These are phyloP conservation scores for Aegle marmelos DNA, from an alignment of 345 rosid species.

Conservation along the genomic window DNA sequence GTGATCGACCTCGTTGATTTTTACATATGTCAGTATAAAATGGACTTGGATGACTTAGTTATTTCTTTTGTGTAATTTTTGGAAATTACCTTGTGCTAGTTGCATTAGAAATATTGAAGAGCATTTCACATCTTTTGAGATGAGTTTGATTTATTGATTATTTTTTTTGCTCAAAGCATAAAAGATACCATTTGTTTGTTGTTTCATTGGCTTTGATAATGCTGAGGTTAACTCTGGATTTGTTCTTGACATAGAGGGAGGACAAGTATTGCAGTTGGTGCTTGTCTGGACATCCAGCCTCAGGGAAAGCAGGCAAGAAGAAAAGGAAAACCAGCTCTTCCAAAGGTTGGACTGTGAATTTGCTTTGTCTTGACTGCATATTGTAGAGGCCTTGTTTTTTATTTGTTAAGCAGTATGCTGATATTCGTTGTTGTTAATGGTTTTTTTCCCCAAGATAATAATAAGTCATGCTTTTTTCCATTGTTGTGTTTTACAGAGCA, in stretches of 20 bases:
- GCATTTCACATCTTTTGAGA: background rate
- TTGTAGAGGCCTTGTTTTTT: no score
- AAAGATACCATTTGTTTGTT: background rate
- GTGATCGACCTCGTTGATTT: background rate
- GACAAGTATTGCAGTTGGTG: slow-evolving; percentile 71
- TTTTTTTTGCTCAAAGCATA: background rate
- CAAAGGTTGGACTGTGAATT: slow-evolving; percentile 39
- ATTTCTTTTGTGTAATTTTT: background rate
- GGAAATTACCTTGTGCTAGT: background rate
- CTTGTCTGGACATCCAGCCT: slow-evolving; percentile 45
- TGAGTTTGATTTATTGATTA: background rate
- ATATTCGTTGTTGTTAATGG: no score
- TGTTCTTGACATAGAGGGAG: slow-evolving; percentile 62
- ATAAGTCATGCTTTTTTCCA: background rate
- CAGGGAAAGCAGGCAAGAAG: slow-evolving; percentile 51
- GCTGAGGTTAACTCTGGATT: slow-evolving; percentile 13
- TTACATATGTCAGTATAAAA: background rate
- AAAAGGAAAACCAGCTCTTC: slow-evolving; percentile 66
- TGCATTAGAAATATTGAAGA: background rate
- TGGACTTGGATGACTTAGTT: background rate
- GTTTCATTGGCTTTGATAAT: background rate
- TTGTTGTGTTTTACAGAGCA: slow-evolving; percentile 42
- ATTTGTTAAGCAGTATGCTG: background rate
- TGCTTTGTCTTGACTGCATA: background rate
- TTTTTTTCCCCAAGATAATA: background rate